Base-by-base conservation (phyloP, 371 early-diverging fungal genomes). In the Lichtheimia hyalospora region DNA sequence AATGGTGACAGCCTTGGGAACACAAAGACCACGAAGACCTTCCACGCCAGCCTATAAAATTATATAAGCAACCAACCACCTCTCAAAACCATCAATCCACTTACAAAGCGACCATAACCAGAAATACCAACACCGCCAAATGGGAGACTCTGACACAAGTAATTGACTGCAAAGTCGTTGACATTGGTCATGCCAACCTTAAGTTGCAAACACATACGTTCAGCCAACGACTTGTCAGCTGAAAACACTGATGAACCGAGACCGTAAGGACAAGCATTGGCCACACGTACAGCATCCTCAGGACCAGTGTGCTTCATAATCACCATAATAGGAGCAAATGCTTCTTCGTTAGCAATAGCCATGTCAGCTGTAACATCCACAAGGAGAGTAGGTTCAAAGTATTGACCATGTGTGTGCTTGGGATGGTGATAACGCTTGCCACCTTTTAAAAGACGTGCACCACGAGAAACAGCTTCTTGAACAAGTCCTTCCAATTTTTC, bases 151-250 rank as follows among this genome's bases (percentile, higher is more conserved):
- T 91, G 92, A 64, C 91, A 90, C 13, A 94, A 81, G 58, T 94
- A 94, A 58, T 90, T 92, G 63, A 87, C 88, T 16, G 87, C 94
- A 64, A 92, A 94, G 70, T 93, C 94, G 63, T 94, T 94, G 64
- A 93, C 76, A 52, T 94, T 94, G 59, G 86, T 69, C 93, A 94
- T 94, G 34, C 94, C 94, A 0, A 81, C 81, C 59, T 84, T 82
- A 53, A 94, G 73, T n/a, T 67, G 68, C 27, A 83, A 70, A 25
- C 87, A 81, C 61, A 94, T 77, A 15, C 76, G 74, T 40, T 83
- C 75, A n/a, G 84, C 94, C 41, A 84, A 72, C 2, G 53, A 61
- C 41, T 83, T 84, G 63, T 91, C 86, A 40, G 82, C 76, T 2
- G 92, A 89, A 65, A 92, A 93, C 7, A 93, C 90, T 55, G 85